A percentile compares a stretch with the other conserved stretches of the same genome.
Conservation (phyloP, 371 early-diverging fungal genomes). For the Mortierella sp. region DNA sequence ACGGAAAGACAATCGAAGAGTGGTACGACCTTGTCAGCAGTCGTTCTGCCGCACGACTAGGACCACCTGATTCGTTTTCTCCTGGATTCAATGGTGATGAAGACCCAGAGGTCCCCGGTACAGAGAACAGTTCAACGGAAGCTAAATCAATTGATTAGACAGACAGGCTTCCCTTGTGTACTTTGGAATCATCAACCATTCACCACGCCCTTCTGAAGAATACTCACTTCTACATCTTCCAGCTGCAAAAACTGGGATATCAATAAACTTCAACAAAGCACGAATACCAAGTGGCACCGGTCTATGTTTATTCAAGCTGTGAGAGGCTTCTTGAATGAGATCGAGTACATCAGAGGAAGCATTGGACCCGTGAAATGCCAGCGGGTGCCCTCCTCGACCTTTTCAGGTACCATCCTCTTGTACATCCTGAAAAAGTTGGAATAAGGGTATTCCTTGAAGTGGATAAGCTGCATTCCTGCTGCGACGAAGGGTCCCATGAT, state of each 20-base stretch:
- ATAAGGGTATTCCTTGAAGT: constrained; percentile 47
- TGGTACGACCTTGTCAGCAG: constrained; percentile 66
- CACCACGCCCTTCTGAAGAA: too few relatives aligned
- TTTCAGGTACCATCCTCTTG: constrained; percentile 29
- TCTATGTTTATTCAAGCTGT: too few relatives aligned
- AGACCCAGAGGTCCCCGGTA: constrained; percentile 23
- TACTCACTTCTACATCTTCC: too few relatives aligned
- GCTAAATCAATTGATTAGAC: not conserved
- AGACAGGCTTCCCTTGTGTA: constrained; percentile 1
- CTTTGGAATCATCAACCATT: not conserved
- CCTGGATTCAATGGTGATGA: constrained; percentile 46
- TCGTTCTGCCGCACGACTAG: constrained; percentile 17
- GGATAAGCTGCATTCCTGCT: constrained; percentile 18
- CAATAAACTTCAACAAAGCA: too few relatives aligned
- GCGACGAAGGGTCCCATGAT: constrained; percentile 15
- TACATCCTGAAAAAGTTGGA: constrained; percentile 46
- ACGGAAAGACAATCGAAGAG: constrained; percentile 74
- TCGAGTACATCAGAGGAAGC: constrained; percentile 51
- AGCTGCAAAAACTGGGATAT: too few relatives aligned
- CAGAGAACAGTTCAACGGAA: not conserved
- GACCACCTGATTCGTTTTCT: constrained; percentile 19
- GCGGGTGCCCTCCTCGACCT: constrained; percentile 37
- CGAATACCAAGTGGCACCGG: too few relatives aligned
- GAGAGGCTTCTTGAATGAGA: not conserved
- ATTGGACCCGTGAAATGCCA: constrained; percentile 32